Conservation (phyloP, 768 basidiomycete species). For the Phylloporus arenicola region DNA sequence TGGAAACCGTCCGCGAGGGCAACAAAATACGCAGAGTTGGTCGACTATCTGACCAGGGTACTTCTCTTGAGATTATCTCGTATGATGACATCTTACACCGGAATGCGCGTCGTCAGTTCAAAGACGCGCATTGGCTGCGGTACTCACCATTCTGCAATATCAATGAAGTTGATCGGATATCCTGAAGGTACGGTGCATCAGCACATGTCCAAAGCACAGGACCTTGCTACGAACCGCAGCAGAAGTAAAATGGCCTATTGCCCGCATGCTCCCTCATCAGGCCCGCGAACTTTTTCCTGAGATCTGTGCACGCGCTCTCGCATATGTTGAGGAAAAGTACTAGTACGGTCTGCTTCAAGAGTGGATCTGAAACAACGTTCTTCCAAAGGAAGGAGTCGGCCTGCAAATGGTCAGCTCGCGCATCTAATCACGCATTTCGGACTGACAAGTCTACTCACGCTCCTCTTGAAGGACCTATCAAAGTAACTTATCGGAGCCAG, state of each 20-base stretch:
- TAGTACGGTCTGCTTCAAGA: constrained; percentile 57
- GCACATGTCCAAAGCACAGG: background rate
- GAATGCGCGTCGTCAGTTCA: constrained; percentile 6
- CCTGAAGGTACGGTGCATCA: background rate
- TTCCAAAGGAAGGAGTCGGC: constrained; percentile 69
- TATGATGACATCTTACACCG: constrained; percentile 67
- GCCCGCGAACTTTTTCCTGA: constrained; percentile 63
- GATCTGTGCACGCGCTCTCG: constrained; percentile 49
- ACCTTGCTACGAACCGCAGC: constrained; percentile 47
- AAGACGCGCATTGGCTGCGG: background rate
- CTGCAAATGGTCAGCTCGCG: no score
- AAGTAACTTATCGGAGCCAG: no score
- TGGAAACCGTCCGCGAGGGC: no score
- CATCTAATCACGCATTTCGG: no score
- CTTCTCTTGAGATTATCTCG: constrained; percentile 53
- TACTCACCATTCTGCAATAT: constrained; percentile 38
- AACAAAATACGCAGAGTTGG: constrained; percentile 29
- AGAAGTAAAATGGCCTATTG: constrained; percentile 57
- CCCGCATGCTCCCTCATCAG: constrained; percentile 50
- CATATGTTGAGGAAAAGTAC: constrained; percentile 76
- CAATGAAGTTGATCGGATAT: no score
- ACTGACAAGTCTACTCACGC: no score
- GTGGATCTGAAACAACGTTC: constrained; percentile 52
- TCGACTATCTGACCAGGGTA: constrained; percentile 36
- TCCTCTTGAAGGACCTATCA: no score